Evolutionary conservation across 2,329 filamentous ascomycete species (phyloP).

Genomic region (Botrytis fragariae): DNA sequence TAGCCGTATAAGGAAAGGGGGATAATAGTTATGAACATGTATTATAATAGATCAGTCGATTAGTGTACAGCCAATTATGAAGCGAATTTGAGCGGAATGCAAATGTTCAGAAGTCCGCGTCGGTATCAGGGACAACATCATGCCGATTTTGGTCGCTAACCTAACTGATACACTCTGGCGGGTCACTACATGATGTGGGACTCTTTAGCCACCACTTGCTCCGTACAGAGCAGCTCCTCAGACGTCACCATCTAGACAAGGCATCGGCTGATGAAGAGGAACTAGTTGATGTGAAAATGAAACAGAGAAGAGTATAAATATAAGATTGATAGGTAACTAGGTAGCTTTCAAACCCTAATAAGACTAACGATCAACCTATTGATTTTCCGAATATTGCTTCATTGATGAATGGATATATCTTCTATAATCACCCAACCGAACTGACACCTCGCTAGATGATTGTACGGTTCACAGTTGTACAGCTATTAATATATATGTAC

Average conservation of each 20-base stretch:
- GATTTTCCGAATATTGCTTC: not conserved
- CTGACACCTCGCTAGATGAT: not conserved
- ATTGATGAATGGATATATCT: not conserved
- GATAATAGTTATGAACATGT: not conserved
- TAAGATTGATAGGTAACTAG: not conserved
- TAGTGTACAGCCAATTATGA: not conserved
- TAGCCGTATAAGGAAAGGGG: conserved; percentile 23
- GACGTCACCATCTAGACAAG: not conserved
- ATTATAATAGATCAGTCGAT: not conserved
- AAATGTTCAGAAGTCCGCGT: not conserved
- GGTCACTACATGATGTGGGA: not conserved
- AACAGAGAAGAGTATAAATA: not conserved
- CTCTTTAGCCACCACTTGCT: not conserved
- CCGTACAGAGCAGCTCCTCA: not conserved
- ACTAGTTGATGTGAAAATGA: not conserved
- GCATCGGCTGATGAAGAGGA: not conserved
- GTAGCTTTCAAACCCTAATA: not conserved
- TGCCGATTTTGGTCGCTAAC: not conserved
- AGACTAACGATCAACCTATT: not conserved
- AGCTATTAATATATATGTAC: not conserved
- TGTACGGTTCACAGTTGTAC: no score
- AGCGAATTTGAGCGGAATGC: not conserved
- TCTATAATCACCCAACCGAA: not conserved
- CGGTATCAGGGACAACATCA: not conserved
- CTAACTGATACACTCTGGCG: not conserved